Base-by-base conservation (phyloP, 495 filamentous ascomycete species). In the Aspergillus cavernicola region DNA sequence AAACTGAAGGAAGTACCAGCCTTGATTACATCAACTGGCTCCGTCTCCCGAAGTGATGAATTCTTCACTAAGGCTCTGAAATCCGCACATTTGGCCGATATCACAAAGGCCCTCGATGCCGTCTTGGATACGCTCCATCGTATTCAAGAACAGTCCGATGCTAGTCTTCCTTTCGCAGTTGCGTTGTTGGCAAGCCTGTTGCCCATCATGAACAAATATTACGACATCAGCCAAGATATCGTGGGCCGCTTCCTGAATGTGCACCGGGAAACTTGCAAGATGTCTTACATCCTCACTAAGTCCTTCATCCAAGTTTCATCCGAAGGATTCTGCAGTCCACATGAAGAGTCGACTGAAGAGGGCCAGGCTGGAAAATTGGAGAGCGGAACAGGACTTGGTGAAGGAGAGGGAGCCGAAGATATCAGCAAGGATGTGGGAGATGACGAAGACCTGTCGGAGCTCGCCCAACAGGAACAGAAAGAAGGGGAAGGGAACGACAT, bases 381-480 rank as follows among this genome's bases (percentile, higher is more conserved):
- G 66, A 81, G 78, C 43, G 95, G 95, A n/a, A 97, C 92, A 4
- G 95, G 95, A 20, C 81, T 99, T n/a, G 95, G 93, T 24, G 92
- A 96, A 50, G 92, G 92, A 11, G 88, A 96, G 61, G 95, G 91
- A 20, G 90, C 85, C 2, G 90, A 97, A 62, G 92, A 99, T 71
- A 97, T 99, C 50, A 96, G 91, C 69, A 96, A 97, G 60, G 92
- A 97, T 63, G 85, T 99, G 41, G 80, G 88, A 53, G 85, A 90
- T 40, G 92, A 97, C 53, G 95, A 99, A 68, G 90, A 97, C 67
- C 67, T 99, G 11, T 85, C 87, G 2, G 95, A 99, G 47, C 76
- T 97, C 15, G 92, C 95, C 2, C 88, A 96, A 61, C 85, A 96
- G 55, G 75, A 80, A 35, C 78, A 84, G 26, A 75, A 80, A 18